A percentile compares a stretch with the other conserved stretches of the same genome.
phyloP scores from a whole-genome alignment of 2,329 filamentous ascomycete species.

The Neofusicoccum sp. region DNA sequence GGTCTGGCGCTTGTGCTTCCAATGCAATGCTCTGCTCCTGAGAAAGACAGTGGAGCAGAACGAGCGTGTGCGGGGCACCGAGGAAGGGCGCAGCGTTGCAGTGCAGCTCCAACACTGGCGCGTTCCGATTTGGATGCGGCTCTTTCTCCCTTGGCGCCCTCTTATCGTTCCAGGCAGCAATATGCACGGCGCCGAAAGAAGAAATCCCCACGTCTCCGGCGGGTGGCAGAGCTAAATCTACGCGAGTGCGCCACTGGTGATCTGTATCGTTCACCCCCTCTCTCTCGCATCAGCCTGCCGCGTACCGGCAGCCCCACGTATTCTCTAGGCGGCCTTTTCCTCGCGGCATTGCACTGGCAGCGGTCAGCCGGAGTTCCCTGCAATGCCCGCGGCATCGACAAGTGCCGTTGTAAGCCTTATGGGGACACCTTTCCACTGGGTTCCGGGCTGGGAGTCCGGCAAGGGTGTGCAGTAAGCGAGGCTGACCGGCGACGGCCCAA shows the following conservation, averaged over 20 bases:
- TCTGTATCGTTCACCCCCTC: not conserved
- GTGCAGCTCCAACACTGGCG: not conserved
- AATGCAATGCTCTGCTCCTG: not conserved
- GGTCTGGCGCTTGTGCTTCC: not conserved
- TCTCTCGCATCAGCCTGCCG: not conserved
- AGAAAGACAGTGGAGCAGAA: not conserved
- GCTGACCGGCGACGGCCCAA: not conserved
- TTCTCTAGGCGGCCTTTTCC: not conserved
- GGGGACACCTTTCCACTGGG: too few species aligned
- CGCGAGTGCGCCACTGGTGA: not conserved
- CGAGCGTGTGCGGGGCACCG: not conserved
- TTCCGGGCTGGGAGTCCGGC: not conserved
- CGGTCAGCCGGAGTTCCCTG: not conserved
- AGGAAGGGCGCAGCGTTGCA: not conserved
- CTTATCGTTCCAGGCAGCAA: constrained; percentile 8
- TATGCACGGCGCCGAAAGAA: not conserved
- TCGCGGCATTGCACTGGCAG: not conserved
- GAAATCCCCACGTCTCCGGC: not conserved
- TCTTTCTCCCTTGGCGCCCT: not conserved
- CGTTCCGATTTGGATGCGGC: not conserved
- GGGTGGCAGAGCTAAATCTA: not conserved
- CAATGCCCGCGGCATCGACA: not conserved
- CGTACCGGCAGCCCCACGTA: not conserved
- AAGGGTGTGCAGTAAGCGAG: constrained; percentile 4
- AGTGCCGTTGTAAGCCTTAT: not conserved